These are phyloP conservation scores for Coffea eugenioides DNA, from an alignment of 257 asterid genomes.

Conservation along the genomic window DNA sequence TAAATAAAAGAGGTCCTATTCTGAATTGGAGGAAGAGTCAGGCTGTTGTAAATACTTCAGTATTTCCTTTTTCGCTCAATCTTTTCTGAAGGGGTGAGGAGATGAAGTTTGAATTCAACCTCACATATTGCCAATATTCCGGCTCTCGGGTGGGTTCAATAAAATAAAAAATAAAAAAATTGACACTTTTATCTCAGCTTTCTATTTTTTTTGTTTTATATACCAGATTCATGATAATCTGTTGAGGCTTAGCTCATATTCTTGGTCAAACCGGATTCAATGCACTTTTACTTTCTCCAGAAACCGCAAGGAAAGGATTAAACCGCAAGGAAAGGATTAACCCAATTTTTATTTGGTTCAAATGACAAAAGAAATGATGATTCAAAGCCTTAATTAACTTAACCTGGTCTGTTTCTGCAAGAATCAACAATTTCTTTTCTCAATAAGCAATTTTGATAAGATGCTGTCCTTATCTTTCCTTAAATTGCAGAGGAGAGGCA, in stretches of 20 bases:
- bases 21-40: background rate
- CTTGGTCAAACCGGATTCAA: background rate
- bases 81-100: background rate
- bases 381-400: no score
- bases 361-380: background rate
- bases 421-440: no score
- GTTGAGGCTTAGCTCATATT: background rate
- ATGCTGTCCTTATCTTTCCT: background rate
- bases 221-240: background rate
- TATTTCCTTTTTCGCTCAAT: background rate
- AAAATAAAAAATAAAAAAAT: no score
- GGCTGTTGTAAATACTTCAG: background rate
- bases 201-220: background rate
- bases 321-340: background rate
- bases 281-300: background rate
- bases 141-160: background rate
- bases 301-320: no score
- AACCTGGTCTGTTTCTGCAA: no score
- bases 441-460: background rate
- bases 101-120: background rate
- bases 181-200: background rate
- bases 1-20: background rate
- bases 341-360: no score
- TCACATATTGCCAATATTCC: background rate
- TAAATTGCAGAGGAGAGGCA: background rate